Evolutionary conservation across 352 stramenopile species (phyloP).

Genomic region (Phytophthora constricta): DNA sequence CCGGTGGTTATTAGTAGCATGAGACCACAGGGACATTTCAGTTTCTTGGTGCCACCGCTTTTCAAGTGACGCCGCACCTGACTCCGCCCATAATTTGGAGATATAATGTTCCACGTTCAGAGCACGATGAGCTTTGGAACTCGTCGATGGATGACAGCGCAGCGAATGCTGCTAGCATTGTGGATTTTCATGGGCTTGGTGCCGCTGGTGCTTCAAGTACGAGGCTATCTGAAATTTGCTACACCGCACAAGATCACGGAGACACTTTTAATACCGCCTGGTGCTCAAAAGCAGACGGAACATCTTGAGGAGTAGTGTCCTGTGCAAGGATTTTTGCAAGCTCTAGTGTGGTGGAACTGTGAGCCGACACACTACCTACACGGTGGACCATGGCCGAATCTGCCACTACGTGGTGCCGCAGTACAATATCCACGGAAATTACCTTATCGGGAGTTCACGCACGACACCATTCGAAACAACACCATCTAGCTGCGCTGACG

Average conservation of each 20-base stretch:
- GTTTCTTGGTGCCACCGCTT: no score
- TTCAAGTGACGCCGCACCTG: no score
- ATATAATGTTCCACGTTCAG: no score
- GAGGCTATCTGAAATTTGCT: conserved; percentile 22
- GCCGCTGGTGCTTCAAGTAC: conserved; percentile 19
- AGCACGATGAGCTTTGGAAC: no score
- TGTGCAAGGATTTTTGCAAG: background rate
- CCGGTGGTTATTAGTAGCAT: no score
- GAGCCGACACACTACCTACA: background rate
- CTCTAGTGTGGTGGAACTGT: background rate
- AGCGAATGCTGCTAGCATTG: conserved; percentile 9
- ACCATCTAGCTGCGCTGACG: background rate
- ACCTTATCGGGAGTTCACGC: background rate
- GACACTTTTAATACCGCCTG: no score
- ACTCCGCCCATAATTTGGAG: no score
- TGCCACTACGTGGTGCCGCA: background rate
- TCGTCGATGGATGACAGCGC: conserved; percentile 19
- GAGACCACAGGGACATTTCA: no score
- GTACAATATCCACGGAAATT: background rate
- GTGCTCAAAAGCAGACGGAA: no score
- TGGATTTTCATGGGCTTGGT: conserved; percentile 22
- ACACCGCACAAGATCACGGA: conserved; percentile 20
- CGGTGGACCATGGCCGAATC: background rate
- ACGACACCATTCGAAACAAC: background rate
- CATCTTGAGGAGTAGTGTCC: background rate